A percentile compares a stretch with the other conserved stretches of the same genome.
These are phyloP conservation scores for Chondrus crispus DNA, from an alignment of 23 red algal genomes.

Conservation along the genomic window DNA sequence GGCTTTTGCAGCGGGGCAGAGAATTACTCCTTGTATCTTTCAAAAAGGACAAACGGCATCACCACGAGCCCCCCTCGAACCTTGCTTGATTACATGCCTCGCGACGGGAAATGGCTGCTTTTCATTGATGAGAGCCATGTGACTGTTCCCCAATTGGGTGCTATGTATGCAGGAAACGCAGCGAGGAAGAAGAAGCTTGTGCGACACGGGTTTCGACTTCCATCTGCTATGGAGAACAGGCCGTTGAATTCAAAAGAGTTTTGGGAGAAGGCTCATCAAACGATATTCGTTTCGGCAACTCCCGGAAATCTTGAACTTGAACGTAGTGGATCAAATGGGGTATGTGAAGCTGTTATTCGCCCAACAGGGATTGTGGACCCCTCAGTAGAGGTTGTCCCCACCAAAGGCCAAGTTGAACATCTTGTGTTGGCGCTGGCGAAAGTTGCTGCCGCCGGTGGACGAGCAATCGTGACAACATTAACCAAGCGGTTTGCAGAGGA, in stretches of 20 bases:
- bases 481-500: constrained; percentile 88
- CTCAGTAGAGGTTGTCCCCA: constrained; percentile 50
- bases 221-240: constrained; percentile 80
- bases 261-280: constrained; percentile 68
- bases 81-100: constrained; percentile 80
- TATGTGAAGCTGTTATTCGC: constrained; percentile 73
- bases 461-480: constrained; percentile 74
- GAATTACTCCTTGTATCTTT: constrained; percentile 81
- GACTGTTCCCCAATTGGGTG: constrained; percentile 78
- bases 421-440: constrained; percentile 33
- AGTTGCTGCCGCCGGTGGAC: constrained; percentile 33
- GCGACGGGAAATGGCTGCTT: constrained; percentile 63
- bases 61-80: constrained; percentile 41
- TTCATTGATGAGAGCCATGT: constrained; percentile 93
- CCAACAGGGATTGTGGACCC: constrained; percentile 85
- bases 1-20: constrained; percentile 84
- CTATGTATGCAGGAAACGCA: constrained; percentile 74
- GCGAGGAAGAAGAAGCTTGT: constrained; percentile 80
- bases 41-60: background rate
- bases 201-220: constrained; percentile 77
- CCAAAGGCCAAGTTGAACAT: constrained; percentile 78
- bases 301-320: constrained; percentile 73
- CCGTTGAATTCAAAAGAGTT: constrained; percentile 76
- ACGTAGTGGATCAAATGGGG: background rate
- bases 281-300: constrained; percentile 87